These are phyloP conservation scores for Teratosphaeria pseudoeucalypti DNA, from an alignment of 2,329 filamentous ascomycete genomes.

Conservation along the genomic window DNA sequence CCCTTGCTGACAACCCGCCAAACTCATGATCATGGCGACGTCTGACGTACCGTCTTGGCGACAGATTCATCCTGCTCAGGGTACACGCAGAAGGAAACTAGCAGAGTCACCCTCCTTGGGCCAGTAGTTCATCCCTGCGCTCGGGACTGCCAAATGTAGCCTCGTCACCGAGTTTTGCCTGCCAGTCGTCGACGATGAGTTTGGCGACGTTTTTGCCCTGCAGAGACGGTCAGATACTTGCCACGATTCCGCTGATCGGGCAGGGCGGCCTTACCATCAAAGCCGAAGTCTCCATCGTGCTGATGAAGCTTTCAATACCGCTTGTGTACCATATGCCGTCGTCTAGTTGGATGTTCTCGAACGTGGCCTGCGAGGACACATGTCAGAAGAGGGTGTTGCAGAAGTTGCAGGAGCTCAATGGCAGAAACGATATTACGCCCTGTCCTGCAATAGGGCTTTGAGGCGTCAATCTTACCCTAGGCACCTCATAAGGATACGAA, in stretches of 20 bases:
- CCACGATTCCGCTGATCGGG: background rate
- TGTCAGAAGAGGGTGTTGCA: conserved; percentile 28
- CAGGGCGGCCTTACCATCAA: conserved; percentile 52
- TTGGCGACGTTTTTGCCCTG: background rate
- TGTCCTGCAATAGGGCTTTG: conserved; percentile 34
- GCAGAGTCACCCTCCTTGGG: background rate
- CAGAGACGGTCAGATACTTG: background rate
- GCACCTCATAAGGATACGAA: conserved; percentile 66
- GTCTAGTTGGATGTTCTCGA: conserved; percentile 67
- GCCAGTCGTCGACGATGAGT: background rate
- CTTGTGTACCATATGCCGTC: conserved; percentile 56
- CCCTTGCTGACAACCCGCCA: too few species aligned
- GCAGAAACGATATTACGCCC: too few species aligned
- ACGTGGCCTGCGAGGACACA: conserved; percentile 47
- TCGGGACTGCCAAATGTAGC: background rate
- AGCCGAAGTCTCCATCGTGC: conserved; percentile 93
- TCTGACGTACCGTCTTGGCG: background rate
- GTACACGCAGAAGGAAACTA: background rate
- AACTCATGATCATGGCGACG: too few species aligned
- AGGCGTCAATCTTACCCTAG: conserved; percentile 17
- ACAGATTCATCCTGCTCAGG: background rate
- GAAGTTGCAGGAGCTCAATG: background rate
- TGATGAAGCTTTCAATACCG: conserved; percentile 84
- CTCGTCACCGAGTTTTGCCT: background rate
- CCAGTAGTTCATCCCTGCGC: background rate